Conservation (phyloP, 345 rosid genomes). For the Microthlaspi erraticum region DNA sequence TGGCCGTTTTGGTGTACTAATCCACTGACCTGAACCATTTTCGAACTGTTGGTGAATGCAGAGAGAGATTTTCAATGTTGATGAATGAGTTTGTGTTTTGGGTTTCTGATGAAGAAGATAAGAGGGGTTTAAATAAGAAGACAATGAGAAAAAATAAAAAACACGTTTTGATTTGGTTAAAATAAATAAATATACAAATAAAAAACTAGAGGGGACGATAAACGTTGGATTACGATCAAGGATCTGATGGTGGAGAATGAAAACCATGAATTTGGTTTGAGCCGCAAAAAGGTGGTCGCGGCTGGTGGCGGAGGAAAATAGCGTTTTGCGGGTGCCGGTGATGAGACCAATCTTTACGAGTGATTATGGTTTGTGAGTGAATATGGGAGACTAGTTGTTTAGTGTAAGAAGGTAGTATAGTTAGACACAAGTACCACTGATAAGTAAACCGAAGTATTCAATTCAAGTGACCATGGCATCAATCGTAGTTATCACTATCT, state of each 20-base stretch:
- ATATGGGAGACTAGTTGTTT: constrained; percentile 26
- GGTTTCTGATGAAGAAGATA: constrained; percentile 34
- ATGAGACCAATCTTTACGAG: constrained; percentile 1
- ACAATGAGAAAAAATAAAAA: constrained; percentile 18
- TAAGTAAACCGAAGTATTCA: no score
- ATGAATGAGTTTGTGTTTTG: constrained; percentile 8
- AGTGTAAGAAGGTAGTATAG: constrained; percentile 21
- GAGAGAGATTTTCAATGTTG: constrained; percentile 24
- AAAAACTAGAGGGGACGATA: constrained; percentile 14
- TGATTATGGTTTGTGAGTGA: constrained; percentile 26
- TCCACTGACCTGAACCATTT: constrained; percentile 38
- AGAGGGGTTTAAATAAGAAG: constrained; percentile 43
- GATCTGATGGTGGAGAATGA: constrained; percentile 37
- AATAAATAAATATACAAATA: background rate
- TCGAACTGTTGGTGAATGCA: background rate
- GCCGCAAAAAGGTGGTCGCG: constrained; percentile 40
- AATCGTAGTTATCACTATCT: no score
- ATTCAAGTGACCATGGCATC: no score
- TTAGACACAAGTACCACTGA: no score
- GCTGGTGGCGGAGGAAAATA: constrained; percentile 34
- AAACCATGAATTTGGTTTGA: constrained; percentile 32
- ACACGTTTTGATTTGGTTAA: background rate
- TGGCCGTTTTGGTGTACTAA: constrained; percentile 20
- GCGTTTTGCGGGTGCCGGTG: constrained; percentile 47
- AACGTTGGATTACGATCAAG: constrained; percentile 33